These are phyloP conservation scores for Marasmius oreades DNA, from an alignment of 1,284 basidiomycete genomes.

Conservation along the genomic window DNA sequence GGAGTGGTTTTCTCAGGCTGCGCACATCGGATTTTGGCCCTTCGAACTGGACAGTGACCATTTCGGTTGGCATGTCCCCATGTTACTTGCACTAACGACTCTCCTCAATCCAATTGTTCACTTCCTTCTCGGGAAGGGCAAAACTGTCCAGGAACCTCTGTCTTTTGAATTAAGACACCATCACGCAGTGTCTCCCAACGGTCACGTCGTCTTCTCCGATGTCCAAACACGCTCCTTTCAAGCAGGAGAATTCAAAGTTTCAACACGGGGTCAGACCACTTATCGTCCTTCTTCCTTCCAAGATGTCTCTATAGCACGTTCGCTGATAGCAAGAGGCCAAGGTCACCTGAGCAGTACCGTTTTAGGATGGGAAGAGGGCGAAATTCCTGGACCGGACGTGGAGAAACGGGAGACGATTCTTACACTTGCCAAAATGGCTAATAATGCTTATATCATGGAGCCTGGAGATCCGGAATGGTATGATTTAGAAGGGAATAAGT, in stretches of 20 bases:
- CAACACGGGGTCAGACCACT: conserved; percentile 35
- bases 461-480: conserved; percentile 73
- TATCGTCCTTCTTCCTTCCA: conserved; percentile 50
- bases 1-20: too few species aligned
- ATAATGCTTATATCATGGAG: conserved; percentile 76
- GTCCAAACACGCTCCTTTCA: conserved; percentile 25
- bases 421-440: conserved; percentile 90
- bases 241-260: conserved; percentile 32
- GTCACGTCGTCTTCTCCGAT: conserved; percentile 62
- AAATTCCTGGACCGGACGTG: conserved; percentile 66
- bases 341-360: conserved; percentile 19
- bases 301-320: conserved; percentile 46
- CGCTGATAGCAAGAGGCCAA: conserved; percentile 45
- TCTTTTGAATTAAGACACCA: conserved; percentile 63
- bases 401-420: conserved; percentile 76
- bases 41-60: too few species aligned
- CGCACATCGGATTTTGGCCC: too few species aligned
- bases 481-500: conserved; percentile 54
- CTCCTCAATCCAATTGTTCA: conserved; percentile 39
- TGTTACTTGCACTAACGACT: conserved; percentile 44
- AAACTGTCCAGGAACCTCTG: neutral
- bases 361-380: conserved; percentile 61
- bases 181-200: conserved; percentile 53
- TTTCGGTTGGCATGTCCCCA: conserved; percentile 25
- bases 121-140: conserved; percentile 20